Base-by-base conservation (phyloP, 2,329 filamentous ascomycete genomes). In the Fusarium goolgardi region DNA sequence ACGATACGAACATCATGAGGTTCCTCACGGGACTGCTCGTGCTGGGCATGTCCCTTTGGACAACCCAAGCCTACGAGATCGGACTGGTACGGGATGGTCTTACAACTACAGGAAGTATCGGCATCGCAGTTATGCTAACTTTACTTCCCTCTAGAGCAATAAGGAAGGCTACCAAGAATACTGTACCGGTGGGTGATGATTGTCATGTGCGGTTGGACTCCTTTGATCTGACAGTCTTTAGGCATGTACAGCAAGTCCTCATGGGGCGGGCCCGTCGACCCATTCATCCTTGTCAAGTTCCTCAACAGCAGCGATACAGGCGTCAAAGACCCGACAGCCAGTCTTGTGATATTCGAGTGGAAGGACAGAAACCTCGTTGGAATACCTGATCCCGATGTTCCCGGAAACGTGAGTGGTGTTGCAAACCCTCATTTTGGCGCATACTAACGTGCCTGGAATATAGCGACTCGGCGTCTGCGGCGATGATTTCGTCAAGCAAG, bases 261-360 rank as follows among this genome's bases (percentile, higher is more conserved):
- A 51, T 98, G 95, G 95, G 93, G 93, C 73, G 95, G 95, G 61
- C 87, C 88, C 35, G 87, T 93, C 63, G 93, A 97, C 72, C 95
- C 95, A 21, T 97, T 93, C 81, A 97, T 98, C 78, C 85, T 91
- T 71, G 86, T 93, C 78, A 93, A 93, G 76, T 96, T 97, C 75
- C 81, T 91, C 40, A 79, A 85, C 81, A 75, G 84, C 81, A 78
- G 86, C 73, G 81, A 86, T 59, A 85, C 86, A 32, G 84, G 89
- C 57, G 73, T 62, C 25, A 82, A 85, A 45, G 91, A 97, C 77
- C 91, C 92, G 7, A 83, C 93, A 43, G 90, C 94, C 69, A 96
- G 93, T 78, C 81, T 97, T 72, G 85, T 97, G 53, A 90, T 99
- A 67, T 99, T 97, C 78, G 95, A 99, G 80, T 99, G 94, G 93